Conservation (phyloP, 805 yeast genomes). For the Lipomyces mesembrius region DNA sequence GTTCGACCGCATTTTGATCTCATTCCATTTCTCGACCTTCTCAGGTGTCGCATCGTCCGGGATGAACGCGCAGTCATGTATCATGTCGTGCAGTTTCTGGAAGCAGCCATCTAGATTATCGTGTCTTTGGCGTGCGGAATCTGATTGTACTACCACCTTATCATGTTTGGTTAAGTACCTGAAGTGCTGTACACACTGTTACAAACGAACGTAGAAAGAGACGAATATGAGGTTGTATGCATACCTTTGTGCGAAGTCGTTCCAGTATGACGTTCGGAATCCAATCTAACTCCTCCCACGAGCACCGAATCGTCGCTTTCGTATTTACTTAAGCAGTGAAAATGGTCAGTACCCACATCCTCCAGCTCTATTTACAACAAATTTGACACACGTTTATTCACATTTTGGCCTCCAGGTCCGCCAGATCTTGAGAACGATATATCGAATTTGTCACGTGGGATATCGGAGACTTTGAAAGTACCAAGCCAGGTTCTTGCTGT, state of each 20-base stretch:
- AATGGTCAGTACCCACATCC: neutral
- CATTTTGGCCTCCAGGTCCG: conserved; percentile 90
- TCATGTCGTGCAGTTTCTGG: conserved; percentile 59
- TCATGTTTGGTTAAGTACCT: conserved; percentile 62
- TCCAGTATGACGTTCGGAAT: conserved; percentile 58
- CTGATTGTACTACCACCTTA: conserved; percentile 64
- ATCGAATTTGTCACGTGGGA: conserved; percentile 56
- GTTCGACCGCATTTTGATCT: conserved; percentile 8
- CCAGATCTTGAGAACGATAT: conserved; percentile 62
- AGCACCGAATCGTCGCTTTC: conserved; percentile 63
- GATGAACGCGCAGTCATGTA: conserved; percentile 54
- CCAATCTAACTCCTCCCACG: conserved; percentile 60
- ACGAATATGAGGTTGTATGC: neutral
- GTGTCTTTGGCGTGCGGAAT: conserved; percentile 61
- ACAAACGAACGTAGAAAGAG: neutral
- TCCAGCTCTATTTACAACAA: neutral
- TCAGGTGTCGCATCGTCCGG: conserved; percentile 27
- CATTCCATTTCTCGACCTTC: conserved; percentile 21
- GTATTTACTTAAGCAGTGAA: conserved; percentile 47
- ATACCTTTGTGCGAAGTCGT: conserved; percentile 47
- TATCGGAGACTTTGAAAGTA: conserved; percentile 41
- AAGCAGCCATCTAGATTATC: conserved; percentile 63
- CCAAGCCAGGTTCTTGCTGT: conserved; percentile 54
- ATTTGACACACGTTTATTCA: conserved; percentile 61
- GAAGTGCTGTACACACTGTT: conserved; percentile 43